Evolutionary conservation across 2,329 filamentous ascomycete genomes (phyloP), one percentile per base, ranked within the genome.

Genomic region (Pestalotiopsis sp.): DNA sequence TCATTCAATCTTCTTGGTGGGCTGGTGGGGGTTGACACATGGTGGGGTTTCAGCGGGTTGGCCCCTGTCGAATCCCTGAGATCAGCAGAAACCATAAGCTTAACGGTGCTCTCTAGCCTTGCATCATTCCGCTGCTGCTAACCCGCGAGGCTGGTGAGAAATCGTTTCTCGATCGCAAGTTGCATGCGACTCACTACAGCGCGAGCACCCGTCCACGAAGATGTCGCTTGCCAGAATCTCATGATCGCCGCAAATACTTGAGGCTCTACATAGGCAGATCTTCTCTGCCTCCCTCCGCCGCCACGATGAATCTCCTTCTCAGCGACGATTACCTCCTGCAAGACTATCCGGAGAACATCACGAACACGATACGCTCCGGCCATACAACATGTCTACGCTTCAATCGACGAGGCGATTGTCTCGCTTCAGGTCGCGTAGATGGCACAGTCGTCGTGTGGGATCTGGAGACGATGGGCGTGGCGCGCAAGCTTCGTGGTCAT

Each of bases 371-470:
- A 72, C 92, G 95, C 64, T 90, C 87, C 57, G 88, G 89, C 31
- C 88, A 91, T 81, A 87, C 88, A 69, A 89, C 88, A 73, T 90
- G 87, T 76, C 82, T 91, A 71, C 93, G 95, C 72, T 99, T 99
- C 87, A 98, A 95, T 77, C 93, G 94, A 77, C 93, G 91, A 77
- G 96, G 96, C 80, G 95, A 99, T 81, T 95, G 96, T 75, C 90
- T 99, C 71, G 96, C 96, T 59, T 97, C 95, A 38, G 96, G 96
- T 72, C 91, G 96, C 77, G 93, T 94, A 71, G 96, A 99, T 82
- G 96, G 96, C 73, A 96, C 94, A 4, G 92, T 99, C 55, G 93
- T 97, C 67, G 92, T 99, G 61, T 99, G 97, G 87, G 96, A 99
- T 78, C 90, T 98, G 64, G 97, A 99, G 81, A 99, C 97, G 11